These are phyloP conservation scores for Dioscorea cayenensis DNA, from an alignment of 116 monocot genomes.

Conservation along the genomic window DNA sequence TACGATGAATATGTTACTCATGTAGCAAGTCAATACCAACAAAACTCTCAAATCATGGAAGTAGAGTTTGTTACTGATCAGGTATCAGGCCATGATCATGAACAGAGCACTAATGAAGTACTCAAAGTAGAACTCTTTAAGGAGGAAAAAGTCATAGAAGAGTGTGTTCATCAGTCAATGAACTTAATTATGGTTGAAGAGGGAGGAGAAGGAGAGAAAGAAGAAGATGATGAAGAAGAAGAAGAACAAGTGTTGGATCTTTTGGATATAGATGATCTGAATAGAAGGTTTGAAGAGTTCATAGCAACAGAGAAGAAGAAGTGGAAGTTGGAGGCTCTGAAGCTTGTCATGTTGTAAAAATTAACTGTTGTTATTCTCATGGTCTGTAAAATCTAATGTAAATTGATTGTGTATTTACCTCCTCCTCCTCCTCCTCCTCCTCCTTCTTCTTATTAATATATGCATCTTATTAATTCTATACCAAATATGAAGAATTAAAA, in stretches of 20 bases:
- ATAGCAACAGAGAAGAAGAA: slow-evolving; percentile 2
- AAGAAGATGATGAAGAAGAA: not conserved
- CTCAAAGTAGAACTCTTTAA: not conserved
- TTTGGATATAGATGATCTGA: slow-evolving; percentile 2
- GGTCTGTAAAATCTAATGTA: not conserved
- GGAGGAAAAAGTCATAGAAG: not conserved
- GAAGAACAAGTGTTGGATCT: not conserved
- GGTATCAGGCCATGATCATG: not conserved
- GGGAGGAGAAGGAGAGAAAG: not conserved
- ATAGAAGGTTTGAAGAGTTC: slow-evolving; percentile 8
- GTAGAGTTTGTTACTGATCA: not conserved
- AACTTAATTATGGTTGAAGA: not conserved
- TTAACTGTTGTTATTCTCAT: not conserved
- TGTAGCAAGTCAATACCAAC: no score
- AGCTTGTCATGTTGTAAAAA: slow-evolving; percentile 4
- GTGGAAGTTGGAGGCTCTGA: slow-evolving; percentile 9
- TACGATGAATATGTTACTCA: not conserved
- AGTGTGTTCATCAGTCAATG: not conserved
- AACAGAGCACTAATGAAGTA: not conserved
- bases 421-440: no score
- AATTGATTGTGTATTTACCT: not conserved
- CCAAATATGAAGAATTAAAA: no score
- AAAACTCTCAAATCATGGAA: not conserved
- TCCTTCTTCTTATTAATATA: no score
- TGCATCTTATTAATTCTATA: no score